Evolutionary conservation across 805 yeast genomes (phyloP).

Genomic region (Naumovozyma castellii): DNA sequence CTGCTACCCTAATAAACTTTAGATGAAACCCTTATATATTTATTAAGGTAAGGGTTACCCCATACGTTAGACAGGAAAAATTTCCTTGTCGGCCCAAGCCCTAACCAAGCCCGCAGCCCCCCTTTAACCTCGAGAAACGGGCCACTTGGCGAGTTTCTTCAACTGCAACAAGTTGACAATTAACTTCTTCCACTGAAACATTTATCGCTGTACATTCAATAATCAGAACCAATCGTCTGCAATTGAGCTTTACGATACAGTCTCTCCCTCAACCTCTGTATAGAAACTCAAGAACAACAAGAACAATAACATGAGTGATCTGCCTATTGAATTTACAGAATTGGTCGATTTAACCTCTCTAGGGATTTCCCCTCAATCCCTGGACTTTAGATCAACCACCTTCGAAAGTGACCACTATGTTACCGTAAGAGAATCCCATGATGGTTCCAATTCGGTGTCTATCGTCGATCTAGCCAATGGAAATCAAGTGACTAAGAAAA

Average conservation of each 20-base stretch:
- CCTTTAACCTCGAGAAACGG: not conserved
- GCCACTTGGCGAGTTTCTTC: not conserved
- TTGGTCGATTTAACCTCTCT: conserved; percentile 77
- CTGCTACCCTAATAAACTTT: not conserved
- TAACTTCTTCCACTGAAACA: not conserved
- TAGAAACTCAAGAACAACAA: not conserved
- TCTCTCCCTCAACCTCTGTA: not conserved
- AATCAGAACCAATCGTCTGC: not conserved
- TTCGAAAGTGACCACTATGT: conserved; percentile 88
- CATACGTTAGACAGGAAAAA: not conserved
- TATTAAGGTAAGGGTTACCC: no score
- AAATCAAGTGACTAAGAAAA: conserved; percentile 75
- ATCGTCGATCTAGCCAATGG: conserved; percentile 76
- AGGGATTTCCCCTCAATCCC: conserved; percentile 76
- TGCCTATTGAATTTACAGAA: conserved; percentile 96
- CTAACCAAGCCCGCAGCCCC: no score
- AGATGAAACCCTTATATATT: not conserved
- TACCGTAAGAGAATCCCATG: conserved; percentile 58
- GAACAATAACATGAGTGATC: conserved; percentile 38
- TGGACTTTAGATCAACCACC: conserved; percentile 90
- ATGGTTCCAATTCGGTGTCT: conserved; percentile 80
- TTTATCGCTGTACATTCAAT: not conserved
- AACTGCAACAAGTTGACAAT: not conserved
- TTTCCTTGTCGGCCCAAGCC: no score
- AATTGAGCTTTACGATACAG: not conserved